Evolutionary conservation across 176 grass and related monocot species (phyloP), one percentile per base, ranked within the genome.

Genomic region (Oryza punctata): DNA sequence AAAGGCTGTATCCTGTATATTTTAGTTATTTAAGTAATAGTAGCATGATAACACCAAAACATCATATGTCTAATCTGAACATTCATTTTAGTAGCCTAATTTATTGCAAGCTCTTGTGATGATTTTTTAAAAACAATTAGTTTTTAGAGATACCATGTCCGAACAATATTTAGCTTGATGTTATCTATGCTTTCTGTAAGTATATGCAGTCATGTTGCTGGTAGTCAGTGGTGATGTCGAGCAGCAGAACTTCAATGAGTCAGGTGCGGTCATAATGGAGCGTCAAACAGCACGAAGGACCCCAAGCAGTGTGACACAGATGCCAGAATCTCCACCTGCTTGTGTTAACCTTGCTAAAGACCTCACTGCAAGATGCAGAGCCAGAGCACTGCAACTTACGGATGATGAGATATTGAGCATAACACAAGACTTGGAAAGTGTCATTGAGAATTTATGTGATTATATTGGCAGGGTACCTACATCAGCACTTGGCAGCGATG

Each of bases 271-370:
- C 67, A 81, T 89, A 82, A 87, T 81, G 26, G 89, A 93, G 72
- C 74, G 84, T 41, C 87, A 93, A 81, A 86, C 73, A 50, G 81
- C 81, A 75, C 81, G 78, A 37, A 95, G 88, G 72, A 45, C 76
- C 19, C 79, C 77, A 29, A 52, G 61, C 46, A 83, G 70, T 59
- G 41, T 82, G 37, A 37, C 75, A 61, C 64, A 91, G 54, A 91
- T 93, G 49, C 76, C 89, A 32, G 71, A 90, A 41, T 91, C 85
- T 78, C 50, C 93, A 61, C 86, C 81, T 52, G 15, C 63, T 44
- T 91, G 83, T 71, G 82, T 95, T 70, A 85, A 90, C 35, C 73
- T 88, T 40, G 95, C 92, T 68, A 98, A 95, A 76, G 91, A 95
- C 52, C 76, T 93, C 52, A 70, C 90, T 54, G 70, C 67, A 46